phyloP scores from a whole-genome alignment of 1,139 yeast species.

The Yueomyces sp. region DNA sequence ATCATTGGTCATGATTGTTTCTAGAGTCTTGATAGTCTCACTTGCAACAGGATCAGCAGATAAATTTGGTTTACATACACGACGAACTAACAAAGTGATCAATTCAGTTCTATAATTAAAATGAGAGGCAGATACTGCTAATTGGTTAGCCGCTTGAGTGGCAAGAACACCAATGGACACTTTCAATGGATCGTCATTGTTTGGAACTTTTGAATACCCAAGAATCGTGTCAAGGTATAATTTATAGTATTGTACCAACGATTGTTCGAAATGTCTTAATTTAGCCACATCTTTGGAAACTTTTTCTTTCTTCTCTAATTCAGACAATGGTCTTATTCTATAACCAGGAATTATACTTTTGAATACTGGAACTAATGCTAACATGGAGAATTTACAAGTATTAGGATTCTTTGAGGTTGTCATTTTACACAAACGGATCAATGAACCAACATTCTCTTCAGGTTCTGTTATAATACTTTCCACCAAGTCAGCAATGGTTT shows the following conservation, averaged over 20 bases:
- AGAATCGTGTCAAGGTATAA: constrained; percentile 50
- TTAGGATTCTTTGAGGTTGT: constrained; percentile 53
- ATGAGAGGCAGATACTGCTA: constrained; percentile 54
- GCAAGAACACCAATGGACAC: constrained; percentile 21
- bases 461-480: constrained; percentile 77
- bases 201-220: constrained; percentile 25
- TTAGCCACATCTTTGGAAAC: constrained; percentile 72
- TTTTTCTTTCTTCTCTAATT: constrained; percentile 66
- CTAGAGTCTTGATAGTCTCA: constrained; percentile 53
- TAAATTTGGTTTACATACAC: constrained; percentile 47
- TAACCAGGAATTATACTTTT: constrained; percentile 82
- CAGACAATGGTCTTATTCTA: constrained; percentile 71
- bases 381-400: constrained; percentile 59
- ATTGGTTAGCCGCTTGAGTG: constrained; percentile 58
- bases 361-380: constrained; percentile 76
- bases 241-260: constrained; percentile 55
- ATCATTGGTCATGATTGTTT: constrained; percentile 55
- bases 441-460: constrained; percentile 61
- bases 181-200: constrained; percentile 31
- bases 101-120: constrained; percentile 74
- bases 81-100: constrained; percentile 50
- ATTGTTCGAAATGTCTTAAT: constrained; percentile 69
- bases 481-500: constrained; percentile 73
- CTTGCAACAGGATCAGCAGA: constrained; percentile 36
- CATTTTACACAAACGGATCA: constrained; percentile 64